Base-by-base conservation (phyloP, 139 green algal species). In the Tetratostichococcus sp. region DNA sequence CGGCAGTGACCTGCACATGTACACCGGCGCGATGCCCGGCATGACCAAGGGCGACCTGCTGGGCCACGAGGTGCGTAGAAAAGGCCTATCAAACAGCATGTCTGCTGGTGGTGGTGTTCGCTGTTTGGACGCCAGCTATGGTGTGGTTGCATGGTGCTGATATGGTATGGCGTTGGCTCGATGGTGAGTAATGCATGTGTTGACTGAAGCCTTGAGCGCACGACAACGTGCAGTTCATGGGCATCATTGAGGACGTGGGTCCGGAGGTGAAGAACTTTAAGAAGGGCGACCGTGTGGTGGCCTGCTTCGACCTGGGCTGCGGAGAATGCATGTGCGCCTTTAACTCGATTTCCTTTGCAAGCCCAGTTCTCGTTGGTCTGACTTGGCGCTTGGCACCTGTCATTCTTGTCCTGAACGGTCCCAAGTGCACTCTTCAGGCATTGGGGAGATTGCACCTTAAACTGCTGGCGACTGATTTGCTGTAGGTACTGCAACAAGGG, bases 1-100 rank as follows among this genome's bases (percentile, higher is more conserved):
- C 73, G 90, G 89, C 31, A 84, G 69, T 16, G 89, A 95, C 75
- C 83, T 95, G 67, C 90, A 95, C 76, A 70, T 95, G 39, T 94
- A 88, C 69, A 23, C 82, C 23, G 77, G 76, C 21, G 75, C 65
- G n/a, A 90, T 91, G 82, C 84, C 87, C 0, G 85, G 87, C 67
- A 86, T 90, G 83, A 75, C 91, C 77, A 78, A 74, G 35, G 86
- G 86, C 17, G 87, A 92, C 43, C 77, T 93, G 22, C 0, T 93
- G 73, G 89, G 88, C 0, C 89, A 94, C 71, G 88, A 86, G 67
- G 43, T 75, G 39, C 28, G 35, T 50, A n/a, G n/a, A n/a, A n/a
- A n/a, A n/a, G n/a, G n/a, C n/a, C n/a, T n/a, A n/a, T n/a, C n/a
- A n/a, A n/a, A n/a, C n/a, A n/a, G n/a, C n/a, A n/a, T 22, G 31